Conservation (phyloP, 805 yeast species). For the Candida broadrunensis region DNA sequence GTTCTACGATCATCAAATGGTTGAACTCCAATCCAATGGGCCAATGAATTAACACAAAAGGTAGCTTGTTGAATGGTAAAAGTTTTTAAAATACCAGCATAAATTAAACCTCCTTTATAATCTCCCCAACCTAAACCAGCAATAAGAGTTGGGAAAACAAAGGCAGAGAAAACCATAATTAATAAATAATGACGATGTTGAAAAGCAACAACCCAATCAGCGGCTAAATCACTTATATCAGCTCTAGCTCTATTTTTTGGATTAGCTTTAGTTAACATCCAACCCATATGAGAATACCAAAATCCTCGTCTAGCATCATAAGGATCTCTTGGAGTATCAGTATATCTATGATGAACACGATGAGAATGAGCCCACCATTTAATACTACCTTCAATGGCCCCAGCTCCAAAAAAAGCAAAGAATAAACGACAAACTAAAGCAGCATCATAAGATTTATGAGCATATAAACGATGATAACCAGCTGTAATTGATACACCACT, state of each 20-base stretch:
- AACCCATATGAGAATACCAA: constrained; percentile 82
- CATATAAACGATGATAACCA: constrained; percentile 78
- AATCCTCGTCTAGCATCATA: constrained; percentile 82
- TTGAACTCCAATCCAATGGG: constrained; percentile 83
- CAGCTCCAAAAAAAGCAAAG: constrained; percentile 77
- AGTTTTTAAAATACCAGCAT: constrained; percentile 71
- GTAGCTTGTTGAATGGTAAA: constrained; percentile 79
- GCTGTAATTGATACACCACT: constrained; percentile 80
- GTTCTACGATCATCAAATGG: constrained; percentile 87
- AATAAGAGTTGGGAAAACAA: constrained; percentile 60
- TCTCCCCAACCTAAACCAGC: constrained; percentile 58
- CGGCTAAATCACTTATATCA: constrained; percentile 71
- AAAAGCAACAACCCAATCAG: constrained; percentile 75
- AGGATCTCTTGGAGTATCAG: constrained; percentile 81
- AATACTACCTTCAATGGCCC: constrained; percentile 80
- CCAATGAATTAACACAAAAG: constrained; percentile 81
- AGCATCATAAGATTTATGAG: constrained; percentile 73
- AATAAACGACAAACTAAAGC: constrained; percentile 57
- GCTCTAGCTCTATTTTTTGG: constrained; percentile 81
- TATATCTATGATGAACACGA: constrained; percentile 83
- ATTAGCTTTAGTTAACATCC: constrained; percentile 81
- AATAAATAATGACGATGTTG: constrained; percentile 77
- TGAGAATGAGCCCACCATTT: constrained; percentile 90
- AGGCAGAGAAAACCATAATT: constrained; percentile 58
- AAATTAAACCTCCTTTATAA: constrained; percentile 72